Conservation (phyloP, 2,329 filamentous ascomycete species). For the Aspergillus intermedius region DNA sequence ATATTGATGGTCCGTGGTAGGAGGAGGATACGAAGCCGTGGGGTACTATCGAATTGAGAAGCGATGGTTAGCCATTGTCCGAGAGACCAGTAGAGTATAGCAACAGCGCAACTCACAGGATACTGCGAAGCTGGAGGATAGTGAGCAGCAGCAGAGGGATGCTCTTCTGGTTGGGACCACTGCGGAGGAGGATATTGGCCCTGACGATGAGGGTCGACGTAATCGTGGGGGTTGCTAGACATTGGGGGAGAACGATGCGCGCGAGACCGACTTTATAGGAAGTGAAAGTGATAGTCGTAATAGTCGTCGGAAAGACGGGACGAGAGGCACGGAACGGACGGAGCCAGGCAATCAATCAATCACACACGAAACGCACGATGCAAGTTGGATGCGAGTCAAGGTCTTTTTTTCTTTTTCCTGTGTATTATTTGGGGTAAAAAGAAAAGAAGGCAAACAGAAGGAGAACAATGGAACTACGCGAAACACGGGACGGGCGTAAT, state of each 20-base stretch:
- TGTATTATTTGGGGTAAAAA: neutral
- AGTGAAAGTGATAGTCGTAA: neutral
- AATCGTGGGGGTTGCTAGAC: conserved; percentile 37
- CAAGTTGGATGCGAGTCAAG: conserved; percentile 23
- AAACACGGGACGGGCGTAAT: neutral
- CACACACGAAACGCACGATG: conserved; percentile 14
- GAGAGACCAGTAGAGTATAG: conserved; percentile 6
- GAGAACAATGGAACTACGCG: neutral
- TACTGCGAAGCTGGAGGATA: conserved; percentile 31
- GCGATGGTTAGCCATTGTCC: conserved; percentile 4
- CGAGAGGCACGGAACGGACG: conserved; percentile 15
- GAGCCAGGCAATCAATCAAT: conserved; percentile 6
- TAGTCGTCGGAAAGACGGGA: conserved; percentile 15
- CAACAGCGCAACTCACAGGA: conserved; percentile 25
- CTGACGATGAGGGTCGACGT: conserved; percentile 38
- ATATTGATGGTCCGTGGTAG: conserved; percentile 26
- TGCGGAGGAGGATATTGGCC: conserved; percentile 41
- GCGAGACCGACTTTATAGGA: conserved; percentile 9
- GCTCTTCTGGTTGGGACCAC: conserved; percentile 32
- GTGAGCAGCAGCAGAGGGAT: conserved; percentile 25
- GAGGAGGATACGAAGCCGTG: conserved; percentile 27
- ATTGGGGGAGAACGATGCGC: conserved; percentile 20
- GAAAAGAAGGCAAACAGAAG: conserved; percentile 7
- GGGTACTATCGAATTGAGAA: conserved; percentile 19
- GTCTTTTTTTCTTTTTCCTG: neutral